Percentiles rank a stretch among this genome's conserved stretches.
Conservation (phyloP, 306 rosid species). For the Rosa multiflora region DNA sequence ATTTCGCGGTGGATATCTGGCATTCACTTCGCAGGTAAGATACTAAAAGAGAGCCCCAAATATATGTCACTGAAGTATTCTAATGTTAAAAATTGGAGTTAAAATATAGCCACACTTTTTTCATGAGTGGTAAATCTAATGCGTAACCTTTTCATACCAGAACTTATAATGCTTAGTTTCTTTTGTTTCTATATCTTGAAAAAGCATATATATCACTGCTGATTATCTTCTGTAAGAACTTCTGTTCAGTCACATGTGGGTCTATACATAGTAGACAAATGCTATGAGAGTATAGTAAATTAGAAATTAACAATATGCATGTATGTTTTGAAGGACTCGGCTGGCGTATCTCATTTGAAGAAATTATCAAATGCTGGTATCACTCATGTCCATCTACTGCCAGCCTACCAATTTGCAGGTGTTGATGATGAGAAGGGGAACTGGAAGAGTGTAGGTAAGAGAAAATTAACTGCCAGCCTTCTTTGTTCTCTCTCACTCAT, state of each 20-base stretch:
- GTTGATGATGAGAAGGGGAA: slow-evolving; percentile 85
- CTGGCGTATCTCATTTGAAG: slow-evolving; percentile 75
- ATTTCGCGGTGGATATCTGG: slow-evolving; percentile 87
- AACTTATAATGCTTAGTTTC: not conserved
- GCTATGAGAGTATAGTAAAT: not conserved
- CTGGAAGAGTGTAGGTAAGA: slow-evolving; percentile 75
- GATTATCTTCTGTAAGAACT: not conserved
- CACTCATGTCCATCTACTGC: slow-evolving; percentile 85
- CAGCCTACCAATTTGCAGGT: slow-evolving; percentile 84
- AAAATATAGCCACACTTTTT: not conserved
- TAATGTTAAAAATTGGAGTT: not conserved
- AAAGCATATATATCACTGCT: not conserved
- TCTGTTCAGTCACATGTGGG: not conserved
- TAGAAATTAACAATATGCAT: slow-evolving; percentile 28
- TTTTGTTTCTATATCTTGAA: slow-evolving; percentile 5
- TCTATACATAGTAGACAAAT: slow-evolving; percentile 6
- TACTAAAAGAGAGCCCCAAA: not conserved
- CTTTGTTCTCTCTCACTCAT: not conserved
- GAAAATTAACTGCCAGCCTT: not conserved
- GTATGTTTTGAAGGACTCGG: slow-evolving; percentile 64
- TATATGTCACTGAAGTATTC: not conserved
- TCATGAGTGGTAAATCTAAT: not conserved
- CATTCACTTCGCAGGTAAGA: slow-evolving; percentile 72
- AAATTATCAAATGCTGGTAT: slow-evolving; percentile 82
- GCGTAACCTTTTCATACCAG: not conserved